Evolutionary conservation across 768 basidiomycete genomes (phyloP).

Genomic region (Boletellus ananas): DNA sequence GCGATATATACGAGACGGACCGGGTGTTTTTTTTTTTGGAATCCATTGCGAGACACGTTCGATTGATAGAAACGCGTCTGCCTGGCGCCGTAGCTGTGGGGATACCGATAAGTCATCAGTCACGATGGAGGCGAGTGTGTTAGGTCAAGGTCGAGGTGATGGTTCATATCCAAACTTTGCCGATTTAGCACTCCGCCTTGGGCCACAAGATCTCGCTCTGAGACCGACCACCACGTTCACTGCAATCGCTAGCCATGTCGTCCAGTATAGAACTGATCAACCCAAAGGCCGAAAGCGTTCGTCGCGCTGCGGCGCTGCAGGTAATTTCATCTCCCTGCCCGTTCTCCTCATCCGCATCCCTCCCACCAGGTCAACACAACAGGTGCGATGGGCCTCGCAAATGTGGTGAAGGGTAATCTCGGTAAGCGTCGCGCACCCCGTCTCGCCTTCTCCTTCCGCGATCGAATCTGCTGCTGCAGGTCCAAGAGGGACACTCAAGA

Average conservation of each 20-base stretch:
- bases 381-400: constrained; percentile 96
- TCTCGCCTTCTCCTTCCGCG: constrained; percentile 13
- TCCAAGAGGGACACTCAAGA: constrained; percentile 96
- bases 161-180: constrained; percentile 29
- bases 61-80: constrained; percentile 28
- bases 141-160: constrained; percentile 28
- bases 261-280: constrained; percentile 94
- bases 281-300: constrained; percentile 91
- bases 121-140: constrained; percentile 23
- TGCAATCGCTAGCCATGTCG: constrained; percentile 41
- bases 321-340: constrained; percentile 38
- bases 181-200: constrained; percentile 32
- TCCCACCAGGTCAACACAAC: constrained; percentile 74
- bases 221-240: constrained; percentile 17
- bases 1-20: constrained; percentile 28
- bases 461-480: constrained; percentile 47
- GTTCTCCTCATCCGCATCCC: constrained; percentile 21
- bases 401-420: constrained; percentile 95
- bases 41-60: constrained; percentile 24
- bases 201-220: constrained; percentile 1
- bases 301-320: constrained; percentile 88
- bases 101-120: constrained; percentile 21
- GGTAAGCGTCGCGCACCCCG: constrained; percentile 49
- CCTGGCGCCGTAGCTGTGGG: constrained; percentile 34
- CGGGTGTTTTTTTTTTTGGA: constrained; percentile 16